A percentile compares a stretch with the other conserved stretches of the same genome.
phyloP scores from a whole-genome alignment of 1,284 basidiomycete genomes.

The Boletus albobrunnescens region DNA sequence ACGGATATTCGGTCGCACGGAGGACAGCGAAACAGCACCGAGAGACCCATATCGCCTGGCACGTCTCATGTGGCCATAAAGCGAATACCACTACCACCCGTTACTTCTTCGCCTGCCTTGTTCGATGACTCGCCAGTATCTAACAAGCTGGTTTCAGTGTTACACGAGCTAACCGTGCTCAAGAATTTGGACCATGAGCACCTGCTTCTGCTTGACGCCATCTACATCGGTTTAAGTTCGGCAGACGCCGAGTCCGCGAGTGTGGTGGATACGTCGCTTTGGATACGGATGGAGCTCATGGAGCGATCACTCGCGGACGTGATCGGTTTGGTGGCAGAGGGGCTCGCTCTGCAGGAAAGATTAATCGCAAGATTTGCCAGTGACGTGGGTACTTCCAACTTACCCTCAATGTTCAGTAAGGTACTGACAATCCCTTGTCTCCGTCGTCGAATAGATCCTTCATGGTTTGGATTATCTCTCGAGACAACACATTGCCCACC shows the following conservation, averaged over 20 bases:
- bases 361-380: constrained; percentile 65
- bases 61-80: constrained; percentile 66
- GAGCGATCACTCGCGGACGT: constrained; percentile 78
- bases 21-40: constrained; percentile 18
- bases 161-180: constrained; percentile 57
- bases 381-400: constrained; percentile 52
- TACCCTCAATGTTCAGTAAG: background rate
- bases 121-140: constrained; percentile 37
- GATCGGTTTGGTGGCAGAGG: constrained; percentile 55
- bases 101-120: constrained; percentile 18
- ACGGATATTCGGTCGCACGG: constrained; percentile 27
- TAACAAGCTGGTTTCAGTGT: constrained; percentile 59
- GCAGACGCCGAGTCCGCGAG: constrained; percentile 3
- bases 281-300: constrained; percentile 85
- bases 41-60: constrained; percentile 16
- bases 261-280: constrained; percentile 44
- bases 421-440: background rate
- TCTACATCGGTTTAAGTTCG: constrained; percentile 55
- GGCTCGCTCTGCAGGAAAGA: constrained; percentile 58
- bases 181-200: constrained; percentile 54
- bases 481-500: constrained; percentile 62
- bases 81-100: constrained; percentile 55
- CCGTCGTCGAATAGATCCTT: constrained; percentile 44
- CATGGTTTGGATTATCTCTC: constrained; percentile 62
- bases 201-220: constrained; percentile 58